Conservation (phyloP, 2,329 filamentous ascomycete species). For the Aaosphaeria arxii region DNA sequence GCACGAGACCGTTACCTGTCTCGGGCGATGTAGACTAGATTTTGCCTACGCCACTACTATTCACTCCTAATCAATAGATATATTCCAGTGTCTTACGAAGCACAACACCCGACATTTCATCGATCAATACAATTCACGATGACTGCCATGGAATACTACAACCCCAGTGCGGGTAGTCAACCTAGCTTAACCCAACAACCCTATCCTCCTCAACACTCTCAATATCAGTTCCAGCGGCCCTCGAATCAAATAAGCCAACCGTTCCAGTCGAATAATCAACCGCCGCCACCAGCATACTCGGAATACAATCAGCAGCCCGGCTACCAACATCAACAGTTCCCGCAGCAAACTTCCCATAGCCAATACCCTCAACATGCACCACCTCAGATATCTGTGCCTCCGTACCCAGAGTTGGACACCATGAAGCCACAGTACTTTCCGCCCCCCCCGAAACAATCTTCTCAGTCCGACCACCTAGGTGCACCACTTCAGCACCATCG, state of each 20-base stretch:
- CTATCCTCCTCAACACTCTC: constrained; percentile 5
- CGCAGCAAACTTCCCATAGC: neutral
- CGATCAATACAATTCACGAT: constrained; percentile 8
- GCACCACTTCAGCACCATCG: constrained; percentile 21
- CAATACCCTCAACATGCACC: neutral
- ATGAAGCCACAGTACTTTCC: constrained; percentile 4
- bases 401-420: constrained; percentile 11
- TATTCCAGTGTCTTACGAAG: neutral
- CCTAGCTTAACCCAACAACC: constrained; percentile 12
- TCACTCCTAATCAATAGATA: too few species aligned
- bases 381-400: constrained; percentile 13
- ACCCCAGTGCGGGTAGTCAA: constrained; percentile 19
- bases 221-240: constrained; percentile 3
- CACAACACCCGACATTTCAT: neutral
- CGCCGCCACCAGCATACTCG: constrained; percentile 11
- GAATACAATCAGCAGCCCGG: neutral
- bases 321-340: constrained; percentile 7
- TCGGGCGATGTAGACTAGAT: neutral
- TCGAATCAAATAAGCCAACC: constrained; percentile 9
- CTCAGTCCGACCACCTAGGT: constrained; percentile 17
- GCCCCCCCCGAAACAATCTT: constrained; percentile 10
- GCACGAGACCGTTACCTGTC: constrained; percentile 16
- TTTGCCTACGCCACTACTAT: too few species aligned
- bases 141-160: constrained; percentile 34
- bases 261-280: constrained; percentile 3